A percentile compares a stretch with the other conserved stretches of the same genome.
phyloP scores from a whole-genome alignment of 495 filamentous ascomycete species.

The Entonaema liquescens region DNA sequence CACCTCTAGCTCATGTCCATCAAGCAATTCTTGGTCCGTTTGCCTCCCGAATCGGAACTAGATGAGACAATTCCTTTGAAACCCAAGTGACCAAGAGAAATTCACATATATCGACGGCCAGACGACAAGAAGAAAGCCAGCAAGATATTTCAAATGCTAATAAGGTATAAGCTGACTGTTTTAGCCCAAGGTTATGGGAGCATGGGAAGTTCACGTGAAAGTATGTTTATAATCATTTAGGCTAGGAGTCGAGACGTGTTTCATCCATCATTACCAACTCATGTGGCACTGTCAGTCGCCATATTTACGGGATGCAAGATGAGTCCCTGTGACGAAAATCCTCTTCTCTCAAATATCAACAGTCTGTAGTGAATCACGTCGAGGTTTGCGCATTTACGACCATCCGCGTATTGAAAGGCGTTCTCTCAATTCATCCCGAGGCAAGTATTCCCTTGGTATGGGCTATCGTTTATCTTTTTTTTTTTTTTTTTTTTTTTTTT shows the following conservation, averaged over 20 bases:
- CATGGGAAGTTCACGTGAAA: constrained; percentile 3
- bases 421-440: background rate
- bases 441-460: background rate
- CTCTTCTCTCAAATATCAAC: constrained; percentile 7
- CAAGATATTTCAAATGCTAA: background rate
- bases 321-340: constrained; percentile 13
- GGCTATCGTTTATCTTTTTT: background rate
- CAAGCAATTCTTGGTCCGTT: background rate
- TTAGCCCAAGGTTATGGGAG: background rate
- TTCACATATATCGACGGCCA: background rate
- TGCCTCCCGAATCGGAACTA: background rate
- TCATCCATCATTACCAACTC: constrained; percentile 26
- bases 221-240: constrained; percentile 2
- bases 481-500: background rate
- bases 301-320: constrained; percentile 1
- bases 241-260: constrained; percentile 31
- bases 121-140: background rate
- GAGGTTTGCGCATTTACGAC: background rate
- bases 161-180: background rate
- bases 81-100: background rate
- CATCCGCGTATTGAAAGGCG: background rate
- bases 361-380: background rate
- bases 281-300: constrained; percentile 8
- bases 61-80: background rate
- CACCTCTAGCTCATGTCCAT: background rate